A percentile compares a stretch with the other conserved stretches of the same genome.
Evolutionary conservation across 2,329 filamentous ascomycete species (phyloP).

Genomic region (Kalaharituber pfeilii): DNA sequence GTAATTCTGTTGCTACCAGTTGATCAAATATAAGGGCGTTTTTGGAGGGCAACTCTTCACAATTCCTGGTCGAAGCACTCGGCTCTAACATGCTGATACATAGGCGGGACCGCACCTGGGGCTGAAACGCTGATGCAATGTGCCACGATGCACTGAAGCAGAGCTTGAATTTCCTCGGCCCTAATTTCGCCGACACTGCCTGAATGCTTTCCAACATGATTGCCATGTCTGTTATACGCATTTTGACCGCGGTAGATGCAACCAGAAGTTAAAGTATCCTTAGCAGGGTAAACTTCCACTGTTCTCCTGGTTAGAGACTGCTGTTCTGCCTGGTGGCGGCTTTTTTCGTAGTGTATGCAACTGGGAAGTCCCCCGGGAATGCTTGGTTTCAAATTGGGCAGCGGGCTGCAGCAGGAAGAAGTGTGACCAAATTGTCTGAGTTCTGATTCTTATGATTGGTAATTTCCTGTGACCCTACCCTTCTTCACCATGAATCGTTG

Average conservation of each 20-base stretch:
- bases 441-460: background rate
- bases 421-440: background rate
- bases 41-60: background rate
- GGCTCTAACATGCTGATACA: background rate
- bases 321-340: background rate
- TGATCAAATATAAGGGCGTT: background rate
- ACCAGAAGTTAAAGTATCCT: background rate
- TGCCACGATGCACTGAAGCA: background rate
- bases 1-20: background rate
- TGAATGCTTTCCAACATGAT: background rate
- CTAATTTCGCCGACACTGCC: background rate
- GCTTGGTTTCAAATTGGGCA: background rate
- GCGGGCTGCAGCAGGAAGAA: background rate
- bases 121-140: too few species aligned
- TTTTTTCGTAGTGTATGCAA: too few species aligned
- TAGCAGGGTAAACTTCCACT: background rate
- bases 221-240: background rate
- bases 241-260: background rate
- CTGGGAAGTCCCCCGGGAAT: background rate
- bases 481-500: constrained; percentile 1
- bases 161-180: background rate
- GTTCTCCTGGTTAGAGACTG: background rate
- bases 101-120: background rate
- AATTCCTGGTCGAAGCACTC: background rate
- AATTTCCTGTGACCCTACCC: constrained; percentile 8